Evolutionary conservation across 495 filamentous ascomycete species (phyloP), one percentile per base, ranked within the genome.

Genomic region (Tuber microsphaerosporum): DNA sequence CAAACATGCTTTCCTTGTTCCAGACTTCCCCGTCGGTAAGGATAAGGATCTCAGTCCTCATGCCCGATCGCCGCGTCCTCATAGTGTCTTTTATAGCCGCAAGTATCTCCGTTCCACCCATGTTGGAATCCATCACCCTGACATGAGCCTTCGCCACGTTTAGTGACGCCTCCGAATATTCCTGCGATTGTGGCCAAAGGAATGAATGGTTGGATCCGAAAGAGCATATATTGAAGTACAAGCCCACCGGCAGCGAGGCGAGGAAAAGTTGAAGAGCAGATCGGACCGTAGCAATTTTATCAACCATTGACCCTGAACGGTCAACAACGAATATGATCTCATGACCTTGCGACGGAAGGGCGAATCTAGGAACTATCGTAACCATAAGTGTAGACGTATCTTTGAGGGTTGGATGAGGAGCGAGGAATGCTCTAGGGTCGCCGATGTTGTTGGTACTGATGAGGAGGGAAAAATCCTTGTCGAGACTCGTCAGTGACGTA

Each of bases 251-350:
- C 22, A 93, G 83, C 0, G 89, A 91, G 77, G 91, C 92, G 45
- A 93, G 84, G 77, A 93, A 91, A n/a, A 92, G 83, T 2, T 85
- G 85, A 41, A 93, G 84, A 4, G 91, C 91, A 10, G 86, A 84
- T 22, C 86, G 81, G 41, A 92, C 82, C 22, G 88, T 87, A 1
- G 78, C 48, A 2, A 91, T 92, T 43, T 87, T 88, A 46, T 83
- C 81, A 1, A 75, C 75, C 92, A 94, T 93, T 74, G 87, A 89
- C 0, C 90, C 90, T 70, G 88, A 90, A 56, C 90, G 86, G 79
- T 94, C 92, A 72, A 88, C 88, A 12, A 94, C 81, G 72, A 94
- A 92, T 45, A 93, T 88, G 34, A 93, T 86, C 78, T 94, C 92
- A 1, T 89, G 88, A 12, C 31, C 51, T 1, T 84, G 79, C 0